Evolutionary conservation across 257 asterid species (phyloP).

Genomic region (Nicotiana obtusifolia): DNA sequence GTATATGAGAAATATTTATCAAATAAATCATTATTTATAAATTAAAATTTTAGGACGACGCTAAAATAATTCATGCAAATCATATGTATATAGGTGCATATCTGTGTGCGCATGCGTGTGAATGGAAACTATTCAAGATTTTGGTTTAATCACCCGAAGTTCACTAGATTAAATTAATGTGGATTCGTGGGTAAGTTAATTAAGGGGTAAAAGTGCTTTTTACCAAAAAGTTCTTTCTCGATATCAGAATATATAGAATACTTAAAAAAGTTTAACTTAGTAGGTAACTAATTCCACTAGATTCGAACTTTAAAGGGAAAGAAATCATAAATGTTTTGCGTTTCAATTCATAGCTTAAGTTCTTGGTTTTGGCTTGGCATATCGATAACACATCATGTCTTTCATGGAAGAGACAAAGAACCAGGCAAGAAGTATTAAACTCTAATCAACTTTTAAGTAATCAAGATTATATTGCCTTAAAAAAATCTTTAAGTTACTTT

Average conservation of each 20-base stretch:
- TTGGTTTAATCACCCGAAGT: no score
- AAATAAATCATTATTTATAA: no score
- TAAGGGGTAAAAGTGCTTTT: no score
- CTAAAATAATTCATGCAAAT: no score
- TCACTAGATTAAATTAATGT: no score
- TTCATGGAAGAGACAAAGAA: not conserved
- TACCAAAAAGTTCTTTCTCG: no score
- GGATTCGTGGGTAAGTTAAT: no score
- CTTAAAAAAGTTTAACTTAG: not conserved
- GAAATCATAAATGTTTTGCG: not conserved
- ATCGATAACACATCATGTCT: not conserved
- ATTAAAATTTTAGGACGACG: no score
- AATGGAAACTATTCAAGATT: no score
- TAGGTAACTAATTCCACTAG: not conserved
- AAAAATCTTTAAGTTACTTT: not conserved
- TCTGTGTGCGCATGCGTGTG: not conserved
- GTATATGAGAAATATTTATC: no score
- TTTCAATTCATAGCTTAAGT: not conserved
- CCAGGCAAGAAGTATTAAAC: not conserved
- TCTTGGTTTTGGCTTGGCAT: not conserved
- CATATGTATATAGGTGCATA: not conserved
- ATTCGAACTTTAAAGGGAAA: not conserved
- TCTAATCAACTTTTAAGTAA: not conserved
- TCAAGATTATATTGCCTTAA: not conserved
- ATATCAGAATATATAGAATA: no score